Conservation (phyloP, 208 protist genomes). For the Crithidia fasciculata region DNA sequence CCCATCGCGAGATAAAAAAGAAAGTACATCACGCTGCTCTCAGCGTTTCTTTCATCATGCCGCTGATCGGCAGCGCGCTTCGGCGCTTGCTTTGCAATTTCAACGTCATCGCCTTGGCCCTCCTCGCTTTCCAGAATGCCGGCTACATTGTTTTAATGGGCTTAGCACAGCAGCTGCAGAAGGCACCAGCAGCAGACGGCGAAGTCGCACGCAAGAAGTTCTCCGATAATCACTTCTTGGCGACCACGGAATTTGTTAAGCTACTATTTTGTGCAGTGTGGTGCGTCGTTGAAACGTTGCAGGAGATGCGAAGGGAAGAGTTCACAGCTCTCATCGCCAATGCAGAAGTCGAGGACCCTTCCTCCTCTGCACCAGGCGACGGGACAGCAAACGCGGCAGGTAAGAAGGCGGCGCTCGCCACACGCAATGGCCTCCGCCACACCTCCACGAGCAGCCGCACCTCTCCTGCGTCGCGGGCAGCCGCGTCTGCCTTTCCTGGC, state of each 20-base stretch:
- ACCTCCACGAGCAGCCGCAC: no score
- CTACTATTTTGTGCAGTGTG: conserved; percentile 6
- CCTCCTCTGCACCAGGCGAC: no score
- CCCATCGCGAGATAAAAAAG: no score
- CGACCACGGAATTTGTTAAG: conserved; percentile 15
- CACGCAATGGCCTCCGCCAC: no score
- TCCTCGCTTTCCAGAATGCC: conserved; percentile 28
- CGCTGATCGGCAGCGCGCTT: background rate
- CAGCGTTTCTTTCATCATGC: no score
- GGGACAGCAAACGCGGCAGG: background rate
- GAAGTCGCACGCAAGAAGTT: background rate
- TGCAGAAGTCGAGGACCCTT: background rate
- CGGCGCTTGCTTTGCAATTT: conserved; percentile 10
- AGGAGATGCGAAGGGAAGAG: background rate
- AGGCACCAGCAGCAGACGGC: background rate
- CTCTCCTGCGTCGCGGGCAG: no score
- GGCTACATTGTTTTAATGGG: conserved; percentile 23
- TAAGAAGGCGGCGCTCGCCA: background rate
- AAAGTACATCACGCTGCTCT: no score
- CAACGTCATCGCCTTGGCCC: conserved; percentile 7
- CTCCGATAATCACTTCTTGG: conserved; percentile 12
- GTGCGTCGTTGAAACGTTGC: conserved; percentile 18
- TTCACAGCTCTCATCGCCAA: background rate
- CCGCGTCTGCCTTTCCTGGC: background rate
- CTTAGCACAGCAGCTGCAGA: conserved; percentile 18